These are phyloP conservation scores for Phytopythium sindhum DNA, from an alignment of 352 stramenopile species.

Conservation along the genomic window DNA sequence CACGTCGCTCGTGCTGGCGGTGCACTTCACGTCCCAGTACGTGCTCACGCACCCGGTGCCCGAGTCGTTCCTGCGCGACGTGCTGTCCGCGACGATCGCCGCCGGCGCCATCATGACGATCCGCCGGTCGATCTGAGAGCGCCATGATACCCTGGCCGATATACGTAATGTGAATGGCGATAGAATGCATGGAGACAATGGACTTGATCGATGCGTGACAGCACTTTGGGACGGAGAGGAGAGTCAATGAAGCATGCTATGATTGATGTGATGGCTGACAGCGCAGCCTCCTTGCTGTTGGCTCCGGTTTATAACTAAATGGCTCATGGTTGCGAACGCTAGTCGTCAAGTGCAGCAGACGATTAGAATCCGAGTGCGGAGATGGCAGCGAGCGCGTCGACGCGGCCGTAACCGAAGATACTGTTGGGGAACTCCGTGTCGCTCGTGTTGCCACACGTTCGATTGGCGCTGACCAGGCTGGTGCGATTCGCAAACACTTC, in stretches of 20 bases:
- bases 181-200: neutral
- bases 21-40: constrained; percentile 23
- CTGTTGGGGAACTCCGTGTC: constrained; percentile 25
- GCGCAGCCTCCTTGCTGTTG: too few relatives aligned
- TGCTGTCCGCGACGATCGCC: constrained; percentile 9
- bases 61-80: constrained; percentile 13
- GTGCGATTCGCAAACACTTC: constrained; percentile 4
- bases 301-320: neutral
- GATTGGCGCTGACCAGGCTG: constrained; percentile 6
- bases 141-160: too few relatives aligned
- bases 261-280: too few relatives aligned
- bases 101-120: constrained; percentile 15
- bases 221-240: too few relatives aligned
- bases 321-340: neutral
- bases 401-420: constrained; percentile 23
- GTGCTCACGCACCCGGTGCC: constrained; percentile 15
- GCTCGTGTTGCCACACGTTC: constrained; percentile 21
- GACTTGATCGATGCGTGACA: too few relatives aligned
- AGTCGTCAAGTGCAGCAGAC: neutral
- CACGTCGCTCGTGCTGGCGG: constrained; percentile 12
- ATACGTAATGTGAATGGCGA: too few relatives aligned
- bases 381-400: constrained; percentile 15
- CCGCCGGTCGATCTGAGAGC: constrained; percentile 12
- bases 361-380: constrained; percentile 1
- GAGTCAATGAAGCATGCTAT: too few relatives aligned